Conservation (phyloP, 1,284 basidiomycete species). For the Puccinia sorghi region DNA sequence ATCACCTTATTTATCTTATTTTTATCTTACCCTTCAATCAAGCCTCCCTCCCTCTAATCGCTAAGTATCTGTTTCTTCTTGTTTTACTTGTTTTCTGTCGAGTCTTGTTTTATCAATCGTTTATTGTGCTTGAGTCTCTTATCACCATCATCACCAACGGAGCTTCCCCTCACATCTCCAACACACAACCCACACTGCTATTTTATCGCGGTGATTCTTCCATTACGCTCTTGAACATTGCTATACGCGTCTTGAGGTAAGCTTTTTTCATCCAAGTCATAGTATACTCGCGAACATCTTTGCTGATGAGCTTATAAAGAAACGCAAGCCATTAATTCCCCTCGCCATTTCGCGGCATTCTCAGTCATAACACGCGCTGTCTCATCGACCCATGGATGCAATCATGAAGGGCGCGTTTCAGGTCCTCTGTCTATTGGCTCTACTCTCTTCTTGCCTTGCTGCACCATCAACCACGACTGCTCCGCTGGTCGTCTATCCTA, state of each 20-base stretch:
- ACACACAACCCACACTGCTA: neutral
- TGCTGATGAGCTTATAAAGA: neutral
- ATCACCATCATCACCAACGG: constrained; percentile 8
- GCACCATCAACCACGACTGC: constrained; percentile 18
- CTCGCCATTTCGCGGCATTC: neutral
- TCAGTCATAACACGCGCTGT: neutral
- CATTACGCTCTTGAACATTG: constrained; percentile 1
- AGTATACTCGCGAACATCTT: too few species aligned
- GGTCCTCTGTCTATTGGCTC: neutral
- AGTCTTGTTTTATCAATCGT: constrained; percentile 12
- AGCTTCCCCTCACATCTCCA: neutral
- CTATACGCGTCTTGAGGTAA: constrained; percentile 6
- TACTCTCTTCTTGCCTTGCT: constrained; percentile 11
- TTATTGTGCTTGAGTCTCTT: constrained; percentile 1
- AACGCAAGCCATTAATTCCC: neutral
- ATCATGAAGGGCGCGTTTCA: constrained; percentile 5
- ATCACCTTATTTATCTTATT: neutral
- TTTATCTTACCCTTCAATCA: too few species aligned
- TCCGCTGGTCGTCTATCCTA: constrained; percentile 51
- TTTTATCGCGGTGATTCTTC: neutral
- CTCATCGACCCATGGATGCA: neutral
- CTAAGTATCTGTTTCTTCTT: constrained; percentile 31
- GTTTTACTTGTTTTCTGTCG: constrained; percentile 8
- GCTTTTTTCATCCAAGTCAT: too few species aligned
- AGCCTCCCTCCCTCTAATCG: too few species aligned